A percentile compares a stretch with the other conserved stretches of the same genome.
Evolutionary conservation across 106 monocot species (phyloP).

Genomic region (Chionographis japonica): DNA sequence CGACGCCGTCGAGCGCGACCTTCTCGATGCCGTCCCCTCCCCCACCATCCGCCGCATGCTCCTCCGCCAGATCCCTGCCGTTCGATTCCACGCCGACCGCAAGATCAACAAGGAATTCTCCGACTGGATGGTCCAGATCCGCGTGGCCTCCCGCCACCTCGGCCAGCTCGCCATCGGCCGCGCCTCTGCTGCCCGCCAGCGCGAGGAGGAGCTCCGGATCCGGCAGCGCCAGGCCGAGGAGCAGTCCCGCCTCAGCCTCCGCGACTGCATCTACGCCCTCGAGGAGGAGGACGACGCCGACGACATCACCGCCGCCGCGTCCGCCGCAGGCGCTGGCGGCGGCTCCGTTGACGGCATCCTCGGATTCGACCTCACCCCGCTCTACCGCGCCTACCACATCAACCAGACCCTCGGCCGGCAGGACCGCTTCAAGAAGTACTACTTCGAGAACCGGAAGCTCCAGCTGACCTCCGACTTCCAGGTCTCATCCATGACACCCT

Average conservation of each 20-base stretch:
- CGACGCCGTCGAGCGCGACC: conserved; percentile 57
- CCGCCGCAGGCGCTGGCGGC: conserved; percentile 5
- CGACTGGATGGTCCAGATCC: conserved; percentile 95
- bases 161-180: conserved; percentile 92
- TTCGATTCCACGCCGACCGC: conserved; percentile 72
- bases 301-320: conserved; percentile 8
- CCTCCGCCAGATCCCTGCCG: conserved; percentile 54
- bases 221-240: conserved; percentile 77
- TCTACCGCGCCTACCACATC: conserved; percentile 87
- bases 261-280: conserved; percentile 32
- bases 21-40: conserved; percentile 36
- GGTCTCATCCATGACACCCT: conserved; percentile 83
- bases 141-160: conserved; percentile 74
- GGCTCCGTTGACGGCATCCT: conserved; percentile 14
- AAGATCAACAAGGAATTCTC: conserved; percentile 65
- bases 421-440: conserved; percentile 84
- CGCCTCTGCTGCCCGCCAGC: conserved; percentile 84
- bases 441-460: conserved; percentile 94
- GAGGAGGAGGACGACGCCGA: conserved; percentile 47
- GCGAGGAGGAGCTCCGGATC: conserved; percentile 82
- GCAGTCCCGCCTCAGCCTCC: conserved; percentile 30
- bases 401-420: conserved; percentile 70
- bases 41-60: conserved; percentile 78
- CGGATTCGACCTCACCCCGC: conserved; percentile 72
- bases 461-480: conserved; percentile 98